Conservation (phyloP, 2,329 filamentous ascomycete genomes). For the Trichothecium sympodiale region DNA sequence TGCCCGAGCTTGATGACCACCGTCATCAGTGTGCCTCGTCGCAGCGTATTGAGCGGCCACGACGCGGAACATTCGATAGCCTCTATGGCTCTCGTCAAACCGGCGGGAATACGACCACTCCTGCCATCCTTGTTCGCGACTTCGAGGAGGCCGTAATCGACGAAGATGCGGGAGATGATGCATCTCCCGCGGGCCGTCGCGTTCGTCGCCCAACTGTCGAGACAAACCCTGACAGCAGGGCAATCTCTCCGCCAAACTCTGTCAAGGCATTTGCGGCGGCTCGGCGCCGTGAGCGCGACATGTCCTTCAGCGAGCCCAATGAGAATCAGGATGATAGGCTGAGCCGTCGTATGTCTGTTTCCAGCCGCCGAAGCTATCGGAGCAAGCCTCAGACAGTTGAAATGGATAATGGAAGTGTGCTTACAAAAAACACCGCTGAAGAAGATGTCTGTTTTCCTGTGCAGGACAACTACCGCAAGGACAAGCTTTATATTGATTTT, state of each 20-base stretch:
- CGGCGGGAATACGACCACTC: conserved; percentile 18
- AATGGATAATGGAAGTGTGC: conserved; percentile 49
- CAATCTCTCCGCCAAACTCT: conserved; percentile 84
- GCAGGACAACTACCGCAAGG: conserved; percentile 53
- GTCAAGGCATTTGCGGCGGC: conserved; percentile 95
- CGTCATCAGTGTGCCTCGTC: conserved; percentile 54
- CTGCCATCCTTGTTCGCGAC: conserved; percentile 52
- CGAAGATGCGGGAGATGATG: conserved; percentile 51
- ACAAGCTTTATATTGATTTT: conserved; percentile 78
- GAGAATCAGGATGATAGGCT: conserved; percentile 36
- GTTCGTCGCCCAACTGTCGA: conserved; percentile 46
- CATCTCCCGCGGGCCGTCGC: conserved; percentile 29
- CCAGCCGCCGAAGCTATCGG: conserved; percentile 48
- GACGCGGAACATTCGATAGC: conserved; percentile 66
- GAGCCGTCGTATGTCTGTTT: conserved; percentile 60
- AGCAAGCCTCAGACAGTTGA: conserved; percentile 50
- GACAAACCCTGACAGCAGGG: conserved; percentile 48
- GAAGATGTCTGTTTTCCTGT: conserved; percentile 84
- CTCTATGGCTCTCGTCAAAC: conserved; percentile 44
- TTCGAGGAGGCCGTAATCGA: conserved; percentile 73
- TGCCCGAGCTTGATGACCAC: conserved; percentile 81
- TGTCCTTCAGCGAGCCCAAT: conserved; percentile 40
- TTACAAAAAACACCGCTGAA: conserved; percentile 61
- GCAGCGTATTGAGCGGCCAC: conserved; percentile 47
- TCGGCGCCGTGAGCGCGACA: conserved; percentile 69